Evolutionary conservation across 2,329 filamentous ascomycete genomes (phyloP).

Genomic region (Mycogone perniciosa): DNA sequence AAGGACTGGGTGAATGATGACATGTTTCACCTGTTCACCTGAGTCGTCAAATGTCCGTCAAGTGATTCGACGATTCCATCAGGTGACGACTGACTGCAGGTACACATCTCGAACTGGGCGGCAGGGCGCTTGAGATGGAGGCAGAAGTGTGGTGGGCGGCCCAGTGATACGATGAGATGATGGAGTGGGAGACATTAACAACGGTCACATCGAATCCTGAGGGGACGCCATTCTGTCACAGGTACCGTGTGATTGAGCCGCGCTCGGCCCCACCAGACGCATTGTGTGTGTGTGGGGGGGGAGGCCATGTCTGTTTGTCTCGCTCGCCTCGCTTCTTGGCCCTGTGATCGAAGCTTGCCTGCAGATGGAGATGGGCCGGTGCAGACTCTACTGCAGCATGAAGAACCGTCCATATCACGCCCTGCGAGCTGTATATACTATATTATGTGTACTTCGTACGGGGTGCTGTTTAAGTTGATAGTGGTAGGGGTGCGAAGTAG

Average conservation of each 20-base stretch:
- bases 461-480: too few species aligned
- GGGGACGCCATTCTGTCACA: background rate
- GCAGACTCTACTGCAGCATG: too few species aligned
- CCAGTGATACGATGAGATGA: background rate
- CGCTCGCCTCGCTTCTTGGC: too few species aligned
- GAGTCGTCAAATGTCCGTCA: background rate
- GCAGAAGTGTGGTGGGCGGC: background rate
- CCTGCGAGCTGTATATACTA: too few species aligned
- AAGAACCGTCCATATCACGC: too few species aligned
- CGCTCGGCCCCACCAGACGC: conserved; percentile 4
- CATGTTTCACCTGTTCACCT: conserved; percentile 2
- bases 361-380: too few species aligned
- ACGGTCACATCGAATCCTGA: background rate
- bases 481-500: too few species aligned
- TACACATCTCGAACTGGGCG: background rate
- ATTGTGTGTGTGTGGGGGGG: conserved; percentile 5
- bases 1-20: too few species aligned
- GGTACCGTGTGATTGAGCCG: background rate
- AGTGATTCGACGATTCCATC: conserved; percentile 7
- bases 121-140: background rate
- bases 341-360: too few species aligned
- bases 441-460: too few species aligned
- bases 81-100: conserved; percentile 7
- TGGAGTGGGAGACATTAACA: background rate
- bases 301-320: background rate